A percentile compares a stretch with the other conserved stretches of the same genome.
These are phyloP conservation scores for Pisolithus sp. DNA, from an alignment of 768 basidiomycete genomes.

Conservation along the genomic window DNA sequence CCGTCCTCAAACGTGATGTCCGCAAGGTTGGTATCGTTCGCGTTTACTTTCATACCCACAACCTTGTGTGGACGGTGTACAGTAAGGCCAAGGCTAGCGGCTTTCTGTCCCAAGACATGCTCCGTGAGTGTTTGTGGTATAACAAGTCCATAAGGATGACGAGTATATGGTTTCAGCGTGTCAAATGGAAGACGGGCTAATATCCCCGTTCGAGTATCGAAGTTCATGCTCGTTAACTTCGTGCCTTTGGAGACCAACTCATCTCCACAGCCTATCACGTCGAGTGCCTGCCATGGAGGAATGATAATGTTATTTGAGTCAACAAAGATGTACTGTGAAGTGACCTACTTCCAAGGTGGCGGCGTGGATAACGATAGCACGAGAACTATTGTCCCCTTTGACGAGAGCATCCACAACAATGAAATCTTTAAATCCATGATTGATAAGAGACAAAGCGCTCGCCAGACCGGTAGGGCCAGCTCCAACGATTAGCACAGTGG, in stretches of 20 bases:
- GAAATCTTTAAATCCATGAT: constrained; percentile 37
- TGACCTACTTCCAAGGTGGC: constrained; percentile 45
- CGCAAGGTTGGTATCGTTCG: constrained; percentile 20
- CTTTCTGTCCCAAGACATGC: constrained; percentile 30
- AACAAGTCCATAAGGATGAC: constrained; percentile 36
- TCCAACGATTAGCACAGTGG: constrained; percentile 44
- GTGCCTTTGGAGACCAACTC: constrained; percentile 33
- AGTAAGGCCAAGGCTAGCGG: constrained; percentile 26
- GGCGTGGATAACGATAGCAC: constrained; percentile 44
- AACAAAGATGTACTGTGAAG: constrained; percentile 12
- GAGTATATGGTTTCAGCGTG: constrained; percentile 34
- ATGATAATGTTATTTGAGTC: constrained; percentile 22
- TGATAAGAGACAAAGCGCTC: constrained; percentile 38
- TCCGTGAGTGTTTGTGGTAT: constrained; percentile 43
- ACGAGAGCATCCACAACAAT: constrained; percentile 36
- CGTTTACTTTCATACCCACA: constrained; percentile 28
- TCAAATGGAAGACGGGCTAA: constrained; percentile 27
- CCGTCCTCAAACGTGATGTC: constrained; percentile 44
- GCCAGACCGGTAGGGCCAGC: constrained; percentile 46
- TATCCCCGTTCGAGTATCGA: constrained; percentile 25
- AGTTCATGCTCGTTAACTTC: constrained; percentile 19
- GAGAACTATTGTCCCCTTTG: constrained; percentile 32
- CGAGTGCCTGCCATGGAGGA: constrained; percentile 31
- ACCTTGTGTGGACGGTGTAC: constrained; percentile 36
- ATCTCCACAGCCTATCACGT: constrained; percentile 38